A percentile compares a stretch with the other conserved stretches of the same genome.
phyloP scores from a whole-genome alignment of 1,284 basidiomycete species.

The Rhodotorula sp. region DNA sequence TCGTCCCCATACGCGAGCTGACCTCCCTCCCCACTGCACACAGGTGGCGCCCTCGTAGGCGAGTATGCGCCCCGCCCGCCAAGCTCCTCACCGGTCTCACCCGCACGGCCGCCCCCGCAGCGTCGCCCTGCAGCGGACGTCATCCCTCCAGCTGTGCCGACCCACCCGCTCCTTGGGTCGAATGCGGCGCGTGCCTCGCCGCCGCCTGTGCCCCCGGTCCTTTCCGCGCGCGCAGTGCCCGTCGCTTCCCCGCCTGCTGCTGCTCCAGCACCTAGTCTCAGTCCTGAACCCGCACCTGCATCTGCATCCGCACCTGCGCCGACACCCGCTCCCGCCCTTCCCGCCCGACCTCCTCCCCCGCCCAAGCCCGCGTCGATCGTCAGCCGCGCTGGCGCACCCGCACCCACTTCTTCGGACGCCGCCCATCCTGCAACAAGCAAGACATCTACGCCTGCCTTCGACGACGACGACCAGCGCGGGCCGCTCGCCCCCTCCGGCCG shows the following conservation, averaged over 20 bases:
- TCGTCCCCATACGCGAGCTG: not conserved
- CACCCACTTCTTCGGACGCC: no score
- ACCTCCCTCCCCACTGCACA: not conserved
- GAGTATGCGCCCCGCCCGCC: conserved; percentile 7
- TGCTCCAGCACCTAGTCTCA: no score
- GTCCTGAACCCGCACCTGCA: no score
- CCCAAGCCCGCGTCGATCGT: not conserved
- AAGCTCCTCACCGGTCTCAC: not conserved
- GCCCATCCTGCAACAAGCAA: no score
- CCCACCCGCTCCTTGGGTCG: not conserved
- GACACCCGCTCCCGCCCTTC: not conserved
- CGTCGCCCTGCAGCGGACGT: not conserved
- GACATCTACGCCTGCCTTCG: not conserved
- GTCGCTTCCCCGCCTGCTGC: no score
- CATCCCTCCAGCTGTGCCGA: not conserved
- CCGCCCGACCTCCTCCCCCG: not conserved
- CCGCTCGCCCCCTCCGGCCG: not conserved
- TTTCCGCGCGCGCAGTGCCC: not conserved
- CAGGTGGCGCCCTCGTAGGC: conserved; percentile 27
- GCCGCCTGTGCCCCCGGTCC: not conserved
- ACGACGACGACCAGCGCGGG: not conserved
- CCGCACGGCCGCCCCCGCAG: not conserved
- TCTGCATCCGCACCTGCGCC: no score
- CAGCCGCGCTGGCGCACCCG: not conserved
- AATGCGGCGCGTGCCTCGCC: not conserved